Base-by-base conservation (phyloP, 371 early-diverging fungal genomes). In the Mucor irregularis region DNA sequence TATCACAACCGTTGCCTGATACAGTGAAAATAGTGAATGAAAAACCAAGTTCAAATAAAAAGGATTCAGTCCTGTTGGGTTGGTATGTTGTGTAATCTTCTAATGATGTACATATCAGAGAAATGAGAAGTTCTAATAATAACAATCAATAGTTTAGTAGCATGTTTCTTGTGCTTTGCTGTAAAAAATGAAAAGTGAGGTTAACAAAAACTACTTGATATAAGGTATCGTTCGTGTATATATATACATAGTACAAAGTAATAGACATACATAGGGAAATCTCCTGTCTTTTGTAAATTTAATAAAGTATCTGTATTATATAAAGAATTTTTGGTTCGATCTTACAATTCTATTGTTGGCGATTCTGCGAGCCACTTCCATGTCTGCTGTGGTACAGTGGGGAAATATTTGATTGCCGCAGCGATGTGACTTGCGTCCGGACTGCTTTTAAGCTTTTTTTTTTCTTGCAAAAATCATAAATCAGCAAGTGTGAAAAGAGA, bases 121-220 rank as follows among this genome's bases (percentile, higher is more conserved):
- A 17, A 38, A n/a, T 5, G 19, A 17, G 37, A 35, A 35, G 37
- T 5, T 7, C 39, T 38, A 40, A 25, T 37, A 0, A 9, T 28
- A 14, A 10, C 6, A 10, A 4, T 4, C 16, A 5, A 11, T 30
- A 52, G 52, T 42, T 26, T 52, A 11, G 9, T 52, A 30, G 52
- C 52, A 8, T 52, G 52, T 42, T 40, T 52, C 2, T 25, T 52
- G 29, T 52, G 52, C 14, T 52, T 40, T 42, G 40, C 42, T 19
- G 52, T 52, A 10, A 52, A 52, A 35, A 42, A 52, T 17, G 52
- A 52, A 30, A 42, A 21, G 17, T 19, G 39, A 19, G n/a, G n/a
- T n/a, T n/a, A n/a, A n/a, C n/a, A n/a, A n/a, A n/a, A n/a, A n/a
- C n/a, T n/a, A n/a, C n/a, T n/a, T n/a, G n/a, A n/a, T n/a, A n/a